phyloP scores from a whole-genome alignment of 2,329 filamentous ascomycete genomes.

The Exophiala alcalophila region DNA sequence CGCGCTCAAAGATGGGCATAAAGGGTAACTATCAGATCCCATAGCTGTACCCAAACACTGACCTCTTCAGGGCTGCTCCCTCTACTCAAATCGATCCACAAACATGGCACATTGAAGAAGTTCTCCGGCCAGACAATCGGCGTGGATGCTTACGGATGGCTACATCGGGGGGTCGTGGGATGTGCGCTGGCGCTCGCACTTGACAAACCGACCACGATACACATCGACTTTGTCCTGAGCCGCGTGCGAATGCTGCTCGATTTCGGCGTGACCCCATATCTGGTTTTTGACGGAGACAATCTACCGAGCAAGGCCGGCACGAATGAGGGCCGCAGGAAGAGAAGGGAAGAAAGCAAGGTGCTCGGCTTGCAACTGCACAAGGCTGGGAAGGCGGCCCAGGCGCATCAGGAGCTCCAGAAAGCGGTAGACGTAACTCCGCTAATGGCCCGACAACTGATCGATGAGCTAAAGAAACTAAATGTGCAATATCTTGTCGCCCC shows the following conservation, averaged over 20 bases:
- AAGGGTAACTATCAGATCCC: slow-evolving; percentile 36
- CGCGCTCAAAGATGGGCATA: slow-evolving; percentile 41
- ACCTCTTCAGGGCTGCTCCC: slow-evolving; percentile 69
- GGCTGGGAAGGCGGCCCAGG: slow-evolving; percentile 75
- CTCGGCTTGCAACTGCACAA: slow-evolving; percentile 74
- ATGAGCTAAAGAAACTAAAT: slow-evolving; percentile 76
- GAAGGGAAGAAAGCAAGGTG: slow-evolving; percentile 72
- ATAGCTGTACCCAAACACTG: not conserved
- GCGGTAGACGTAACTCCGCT: slow-evolving; percentile 92
- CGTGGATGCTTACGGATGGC: slow-evolving; percentile 98
- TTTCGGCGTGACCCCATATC: slow-evolving; percentile 88
- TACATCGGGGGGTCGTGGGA: slow-evolving; percentile 85
- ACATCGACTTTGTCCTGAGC: slow-evolving; percentile 84
- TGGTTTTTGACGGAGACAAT: slow-evolving; percentile 95
- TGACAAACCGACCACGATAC: slow-evolving; percentile 84
- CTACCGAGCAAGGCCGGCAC: slow-evolving; percentile 90
- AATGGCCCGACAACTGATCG: slow-evolving; percentile 89
- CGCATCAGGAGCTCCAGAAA: slow-evolving; percentile 85
- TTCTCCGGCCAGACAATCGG: slow-evolving; percentile 84
- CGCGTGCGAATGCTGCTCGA: slow-evolving; percentile 91
- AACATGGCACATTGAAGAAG: slow-evolving; percentile 79
- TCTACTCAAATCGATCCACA: slow-evolving; percentile 93
- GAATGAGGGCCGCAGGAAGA: slow-evolving; percentile 71
- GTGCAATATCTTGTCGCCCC: slow-evolving; percentile 91
- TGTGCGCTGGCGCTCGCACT: slow-evolving; percentile 89